These are phyloP conservation scores for Pogostemon cablin DNA, from an alignment of 257 asterid species.

Conservation along the genomic window DNA sequence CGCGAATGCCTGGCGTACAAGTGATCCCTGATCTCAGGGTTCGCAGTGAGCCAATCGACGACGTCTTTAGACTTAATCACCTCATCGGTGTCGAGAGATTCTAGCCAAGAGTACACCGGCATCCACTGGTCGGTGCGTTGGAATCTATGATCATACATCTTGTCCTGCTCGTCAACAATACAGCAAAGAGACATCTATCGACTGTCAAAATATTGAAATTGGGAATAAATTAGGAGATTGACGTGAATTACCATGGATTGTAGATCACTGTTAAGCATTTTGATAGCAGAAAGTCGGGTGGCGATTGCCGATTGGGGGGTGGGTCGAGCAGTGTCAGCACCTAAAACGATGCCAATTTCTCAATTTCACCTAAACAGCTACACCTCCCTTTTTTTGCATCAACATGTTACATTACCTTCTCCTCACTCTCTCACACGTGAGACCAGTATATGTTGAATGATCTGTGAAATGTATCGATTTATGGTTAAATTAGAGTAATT, in stretches of 20 bases:
- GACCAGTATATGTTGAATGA: too few species aligned
- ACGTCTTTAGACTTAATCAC: constrained; percentile 80
- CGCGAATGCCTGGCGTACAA: constrained; percentile 85
- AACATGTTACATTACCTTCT: too few species aligned
- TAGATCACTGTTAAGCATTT: constrained; percentile 28
- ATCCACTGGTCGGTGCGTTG: constrained; percentile 97
- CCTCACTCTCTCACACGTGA: too few species aligned
- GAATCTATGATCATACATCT: constrained; percentile 73
- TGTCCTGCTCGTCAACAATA: constrained; percentile 33
- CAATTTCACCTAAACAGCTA: background rate
- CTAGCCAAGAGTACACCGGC: constrained; percentile 94
- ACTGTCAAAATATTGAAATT: background rate
- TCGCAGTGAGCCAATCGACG: constrained; percentile 74
- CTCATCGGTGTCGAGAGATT: constrained; percentile 77
- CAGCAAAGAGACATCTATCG: background rate
- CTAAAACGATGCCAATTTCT: background rate
- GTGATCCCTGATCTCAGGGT: constrained; percentile 73
- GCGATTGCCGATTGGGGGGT: background rate
- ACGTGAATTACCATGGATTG: constrained; percentile 27
- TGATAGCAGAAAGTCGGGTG: constrained; percentile 17
- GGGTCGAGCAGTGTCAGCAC: background rate
- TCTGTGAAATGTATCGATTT: too few species aligned
- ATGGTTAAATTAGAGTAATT: too few species aligned
- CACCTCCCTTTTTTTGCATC: too few species aligned
- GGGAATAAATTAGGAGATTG: background rate